Conservation (phyloP, 2,329 filamentous ascomycete genomes). For the Endocalyx cinctus region DNA sequence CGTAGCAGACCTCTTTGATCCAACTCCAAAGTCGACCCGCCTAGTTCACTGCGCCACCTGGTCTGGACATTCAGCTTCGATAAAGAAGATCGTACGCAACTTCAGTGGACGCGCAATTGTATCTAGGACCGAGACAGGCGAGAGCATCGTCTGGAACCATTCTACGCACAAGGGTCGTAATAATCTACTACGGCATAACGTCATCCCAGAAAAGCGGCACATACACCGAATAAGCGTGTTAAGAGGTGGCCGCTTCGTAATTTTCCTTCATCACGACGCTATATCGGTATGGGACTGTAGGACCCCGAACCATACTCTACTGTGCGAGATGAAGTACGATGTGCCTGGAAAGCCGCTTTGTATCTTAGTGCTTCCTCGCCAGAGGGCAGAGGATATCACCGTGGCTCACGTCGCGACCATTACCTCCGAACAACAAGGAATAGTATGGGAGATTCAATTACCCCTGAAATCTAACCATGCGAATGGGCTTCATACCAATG, state of each 20-base stretch:
- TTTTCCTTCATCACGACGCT: slow-evolving; percentile 69
- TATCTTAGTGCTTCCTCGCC: slow-evolving; percentile 66
- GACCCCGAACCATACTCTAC: slow-evolving; percentile 48
- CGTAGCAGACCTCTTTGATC: slow-evolving; percentile 76
- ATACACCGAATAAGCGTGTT: slow-evolving; percentile 79
- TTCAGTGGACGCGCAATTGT: slow-evolving; percentile 75
- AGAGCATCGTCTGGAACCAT: slow-evolving; percentile 81
- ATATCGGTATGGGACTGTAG: slow-evolving; percentile 80
- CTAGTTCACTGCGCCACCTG: slow-evolving; percentile 63
- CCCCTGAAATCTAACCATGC: slow-evolving; percentile 39
- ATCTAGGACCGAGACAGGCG: slow-evolving; percentile 72
- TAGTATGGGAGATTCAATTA: slow-evolving; percentile 74
- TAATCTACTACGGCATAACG: slow-evolving; percentile 61
- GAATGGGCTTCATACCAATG: slow-evolving; percentile 23
- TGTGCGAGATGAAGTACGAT: slow-evolving; percentile 56
- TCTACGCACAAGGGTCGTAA: slow-evolving; percentile 43
- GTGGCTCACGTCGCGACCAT: slow-evolving; percentile 75
- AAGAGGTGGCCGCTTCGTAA: slow-evolving; percentile 70
- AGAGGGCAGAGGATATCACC: slow-evolving; percentile 50
- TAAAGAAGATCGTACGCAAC: slow-evolving; percentile 84
- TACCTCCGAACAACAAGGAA: slow-evolving; percentile 69
- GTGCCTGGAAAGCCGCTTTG: slow-evolving; percentile 71
- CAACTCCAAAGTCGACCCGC: slow-evolving; percentile 55
- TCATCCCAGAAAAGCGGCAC: slow-evolving; percentile 61
- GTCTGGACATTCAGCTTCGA: slow-evolving; percentile 77